Evolutionary conservation across 805 yeast species (phyloP), one percentile per base, ranked within the genome.

Genomic region (Wickerhamiella kurtzmanii): DNA sequence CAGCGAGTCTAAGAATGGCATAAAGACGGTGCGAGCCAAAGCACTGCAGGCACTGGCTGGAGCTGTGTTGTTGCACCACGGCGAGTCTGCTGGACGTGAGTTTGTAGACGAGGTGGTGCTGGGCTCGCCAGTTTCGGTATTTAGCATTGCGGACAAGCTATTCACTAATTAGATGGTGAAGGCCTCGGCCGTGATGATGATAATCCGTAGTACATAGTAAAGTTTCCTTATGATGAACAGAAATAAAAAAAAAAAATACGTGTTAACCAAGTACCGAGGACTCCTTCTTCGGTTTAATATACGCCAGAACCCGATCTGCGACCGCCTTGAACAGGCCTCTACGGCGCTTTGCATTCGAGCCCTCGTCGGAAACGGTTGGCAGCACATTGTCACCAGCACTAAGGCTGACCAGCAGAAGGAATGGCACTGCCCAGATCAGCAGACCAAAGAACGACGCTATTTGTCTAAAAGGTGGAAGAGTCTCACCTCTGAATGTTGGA

Each of bases 371-470:
- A 15, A 61, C 54, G 18, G 57, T 69, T 6, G 98, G 98, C 40
- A 92, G 71, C 17, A 82, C 77, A 58, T 84, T 82, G 59, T 92
- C 98, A 52, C 85, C 83, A 1, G 96, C 96, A 60, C 94, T 83
- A 49, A 92, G 69, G 25, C 95, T 81, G 16, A 92, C 89, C 63
- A 92, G 89, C 48, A 92, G 70, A 3, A 95, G 80, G 62, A 92
- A 86, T 32, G 98, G 98, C 22, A 92, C 75, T 49, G 89, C 72
- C 98, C 98, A 92, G 17, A 92, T 79, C 56, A 92, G 80, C 38
- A 92, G 65, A 1, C 96, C 98, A 60, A 92, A 88, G 63, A 92
- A 92, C 2, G 96, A 82, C n/a, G 96, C 84, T 3, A 92, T 84
- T 60, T 92, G 95, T 1, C 87, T 71, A 59, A 89, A 89, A 11